Percentiles rank a stretch among this genome's conserved stretches.
These are phyloP conservation scores for Brassica juncea DNA, from an alignment of 345 rosid genomes.

Conservation along the genomic window DNA sequence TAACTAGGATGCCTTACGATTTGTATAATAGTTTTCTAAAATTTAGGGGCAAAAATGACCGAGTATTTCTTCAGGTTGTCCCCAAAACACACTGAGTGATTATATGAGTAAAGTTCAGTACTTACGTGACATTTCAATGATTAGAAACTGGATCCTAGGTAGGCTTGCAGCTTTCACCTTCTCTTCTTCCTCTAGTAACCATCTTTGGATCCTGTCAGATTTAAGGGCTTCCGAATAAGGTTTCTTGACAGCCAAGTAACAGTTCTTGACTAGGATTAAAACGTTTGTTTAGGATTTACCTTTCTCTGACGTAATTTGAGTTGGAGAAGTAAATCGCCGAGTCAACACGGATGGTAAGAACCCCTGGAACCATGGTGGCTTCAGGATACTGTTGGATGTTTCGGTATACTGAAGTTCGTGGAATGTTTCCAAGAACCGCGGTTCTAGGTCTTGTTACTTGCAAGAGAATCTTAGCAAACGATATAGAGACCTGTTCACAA, in stretches of 20 bases:
- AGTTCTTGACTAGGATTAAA: constrained; percentile 2
- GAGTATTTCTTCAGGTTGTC: no score
- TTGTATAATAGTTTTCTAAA: no score
- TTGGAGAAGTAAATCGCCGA: constrained; percentile 96
- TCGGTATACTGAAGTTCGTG: constrained; percentile 76
- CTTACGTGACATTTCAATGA: constrained; percentile 94
- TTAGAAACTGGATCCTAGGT: constrained; percentile 57
- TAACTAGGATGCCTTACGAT: no score
- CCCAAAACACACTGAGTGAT: neutral
- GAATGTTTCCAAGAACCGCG: constrained; percentile 81
- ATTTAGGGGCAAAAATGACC: no score
- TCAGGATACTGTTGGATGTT: constrained; percentile 91
- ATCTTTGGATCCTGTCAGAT: constrained; percentile 69
- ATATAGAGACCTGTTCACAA: constrained; percentile 66
- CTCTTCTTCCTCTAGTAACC: constrained; percentile 87
- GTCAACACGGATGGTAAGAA: constrained; percentile 83
- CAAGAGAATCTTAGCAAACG: constrained; percentile 87
- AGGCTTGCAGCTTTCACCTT: constrained; percentile 40
- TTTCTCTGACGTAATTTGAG: constrained; percentile 87
- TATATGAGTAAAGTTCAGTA: neutral
- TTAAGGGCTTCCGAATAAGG: neutral
- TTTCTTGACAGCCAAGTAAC: constrained; percentile 16
- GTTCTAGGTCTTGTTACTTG: constrained; percentile 96
- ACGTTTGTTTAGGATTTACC: constrained; percentile 44
- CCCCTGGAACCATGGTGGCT: constrained; percentile 75